Evolutionary conservation across 176 grass and related monocot species (phyloP).

Genomic region (Triticum aestivum): IWGSC_CS_RefSeq_v2.1 NC_057797.1:597255370-597255869

Average conservation of each 20-base stretch:
- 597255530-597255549: not conserved
- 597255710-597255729: conserved; percentile 27
- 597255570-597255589: not conserved
- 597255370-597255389: too few species aligned
- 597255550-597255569: not conserved
- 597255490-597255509: not conserved
- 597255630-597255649: not conserved
- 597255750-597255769: conserved; percentile 29
- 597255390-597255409: too few species aligned
- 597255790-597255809: conserved; percentile 19
- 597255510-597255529: not conserved
- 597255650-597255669: conserved; percentile 15
- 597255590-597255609: not conserved
- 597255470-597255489: not conserved
- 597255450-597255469: not conserved
- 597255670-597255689: not conserved
- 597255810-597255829: conserved; percentile 18
- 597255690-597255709: not conserved
- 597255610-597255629: too few species aligned
- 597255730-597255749: not conserved
- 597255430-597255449: too few species aligned
- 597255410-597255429: too few species aligned
- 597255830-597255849: conserved; percentile 17
- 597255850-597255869: conserved; percentile 22
- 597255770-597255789: conserved; percentile 1